Percentiles rank a stretch among this genome's conserved stretches.
phyloP scores from a whole-genome alignment of 2,329 filamentous ascomycete genomes.

The Amauroascus niger region DNA sequence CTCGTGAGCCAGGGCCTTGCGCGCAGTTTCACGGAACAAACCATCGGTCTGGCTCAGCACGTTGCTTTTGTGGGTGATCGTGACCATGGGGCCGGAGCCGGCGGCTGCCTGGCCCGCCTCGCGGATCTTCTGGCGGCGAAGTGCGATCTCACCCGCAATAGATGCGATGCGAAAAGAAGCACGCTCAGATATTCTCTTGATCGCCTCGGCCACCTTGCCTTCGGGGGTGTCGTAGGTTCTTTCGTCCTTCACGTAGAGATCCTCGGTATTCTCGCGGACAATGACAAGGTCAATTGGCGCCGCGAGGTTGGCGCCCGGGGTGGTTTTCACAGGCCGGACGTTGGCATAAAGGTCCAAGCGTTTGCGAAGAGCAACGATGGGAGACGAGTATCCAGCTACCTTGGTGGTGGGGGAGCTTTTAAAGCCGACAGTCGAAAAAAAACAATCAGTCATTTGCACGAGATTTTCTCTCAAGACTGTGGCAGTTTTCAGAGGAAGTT shows the following conservation, averaged over 20 bases:
- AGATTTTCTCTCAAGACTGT: too few species aligned
- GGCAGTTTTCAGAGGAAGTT: too few species aligned
- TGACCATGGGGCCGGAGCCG: constrained; percentile 72
- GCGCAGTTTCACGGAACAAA: constrained; percentile 75
- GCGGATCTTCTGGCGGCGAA: constrained; percentile 73
- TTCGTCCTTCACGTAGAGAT: constrained; percentile 97
- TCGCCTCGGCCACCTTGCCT: constrained; percentile 85
- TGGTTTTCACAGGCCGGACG: constrained; percentile 87
- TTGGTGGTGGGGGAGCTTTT: constrained; percentile 78
- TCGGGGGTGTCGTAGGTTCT: constrained; percentile 62
- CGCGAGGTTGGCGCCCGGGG: constrained; percentile 40
- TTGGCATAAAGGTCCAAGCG: constrained; percentile 92
- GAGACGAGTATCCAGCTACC: constrained; percentile 90
- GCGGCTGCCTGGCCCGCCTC: constrained; percentile 42
- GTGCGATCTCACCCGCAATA: constrained; percentile 90
- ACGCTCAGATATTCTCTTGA: constrained; percentile 88
- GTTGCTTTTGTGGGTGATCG: constrained; percentile 97
- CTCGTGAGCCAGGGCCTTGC: constrained; percentile 57
- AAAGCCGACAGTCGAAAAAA: too few species aligned
- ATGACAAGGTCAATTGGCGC: constrained; percentile 88
- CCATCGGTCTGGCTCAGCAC: constrained; percentile 94
- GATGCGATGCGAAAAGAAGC: constrained; percentile 77
- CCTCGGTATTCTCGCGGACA: constrained; percentile 97
- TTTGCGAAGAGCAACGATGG: constrained; percentile 94
- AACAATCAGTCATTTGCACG: too few species aligned